Conservation (phyloP, 371 early-diverging fungal species). For the Mortierella sp. region DNA sequence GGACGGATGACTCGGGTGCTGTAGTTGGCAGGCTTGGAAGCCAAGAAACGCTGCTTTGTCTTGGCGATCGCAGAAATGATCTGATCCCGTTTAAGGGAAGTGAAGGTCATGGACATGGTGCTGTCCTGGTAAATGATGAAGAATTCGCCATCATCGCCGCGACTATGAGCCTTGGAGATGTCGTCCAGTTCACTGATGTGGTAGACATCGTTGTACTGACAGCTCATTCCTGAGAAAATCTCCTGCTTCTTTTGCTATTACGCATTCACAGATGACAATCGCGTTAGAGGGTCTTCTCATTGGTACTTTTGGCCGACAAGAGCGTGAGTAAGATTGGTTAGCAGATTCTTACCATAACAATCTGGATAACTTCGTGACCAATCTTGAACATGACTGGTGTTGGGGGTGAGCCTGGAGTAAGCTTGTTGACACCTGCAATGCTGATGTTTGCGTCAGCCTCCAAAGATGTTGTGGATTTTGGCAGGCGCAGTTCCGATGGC, state of each 20-base stretch:
- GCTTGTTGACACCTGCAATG: slow-evolving; percentile 72
- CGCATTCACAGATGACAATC: too few relatives aligned
- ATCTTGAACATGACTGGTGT: slow-evolving; percentile 87
- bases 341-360: slow-evolving; percentile 69
- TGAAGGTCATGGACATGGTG: slow-evolving; percentile 73
- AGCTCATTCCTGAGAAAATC: slow-evolving; percentile 73
- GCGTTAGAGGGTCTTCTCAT: too few relatives aligned
- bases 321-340: not conserved
- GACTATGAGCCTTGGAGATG: slow-evolving; percentile 63
- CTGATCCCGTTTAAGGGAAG: slow-evolving; percentile 81
- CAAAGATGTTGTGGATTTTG: slow-evolving; percentile 77
- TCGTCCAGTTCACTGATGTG: slow-evolving; percentile 89
- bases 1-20: slow-evolving; percentile 83
- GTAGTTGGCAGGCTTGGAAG: slow-evolving; percentile 72
- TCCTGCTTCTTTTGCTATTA: slow-evolving; percentile 72
- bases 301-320: too few relatives aligned
- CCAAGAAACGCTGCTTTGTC: slow-evolving; percentile 76
- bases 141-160: slow-evolving; percentile 79
- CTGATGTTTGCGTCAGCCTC: slow-evolving; percentile 75
- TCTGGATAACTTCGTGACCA: slow-evolving; percentile 82
- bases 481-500: slow-evolving; percentile 78
- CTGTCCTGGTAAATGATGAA: slow-evolving; percentile 81
- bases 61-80: slow-evolving; percentile 80
- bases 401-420: slow-evolving; percentile 70
- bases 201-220: slow-evolving; percentile 87